phyloP scores from a whole-genome alignment of 23 red algal species.

The Gracilariopsis chorda region DNA sequence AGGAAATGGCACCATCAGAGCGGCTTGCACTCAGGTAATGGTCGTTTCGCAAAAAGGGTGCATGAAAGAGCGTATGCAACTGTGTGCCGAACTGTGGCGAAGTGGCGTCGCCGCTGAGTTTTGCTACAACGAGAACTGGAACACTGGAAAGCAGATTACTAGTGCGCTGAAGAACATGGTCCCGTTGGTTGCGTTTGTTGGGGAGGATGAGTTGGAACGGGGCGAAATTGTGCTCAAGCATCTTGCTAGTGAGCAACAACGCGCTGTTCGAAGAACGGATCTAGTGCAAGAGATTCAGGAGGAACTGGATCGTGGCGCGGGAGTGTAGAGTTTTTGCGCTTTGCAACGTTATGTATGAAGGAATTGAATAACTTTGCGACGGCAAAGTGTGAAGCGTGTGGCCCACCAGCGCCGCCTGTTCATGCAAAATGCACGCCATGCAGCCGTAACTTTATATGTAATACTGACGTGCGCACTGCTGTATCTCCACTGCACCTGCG shows the following conservation, averaged over 20 bases:
- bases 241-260: slow-evolving; percentile 42
- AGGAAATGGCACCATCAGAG: slow-evolving; percentile 48
- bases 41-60: slow-evolving; percentile 83
- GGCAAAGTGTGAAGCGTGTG: too few relatives aligned
- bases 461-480: too few relatives aligned
- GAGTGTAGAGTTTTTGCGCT: too few relatives aligned
- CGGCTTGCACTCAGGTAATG: slow-evolving; percentile 77
- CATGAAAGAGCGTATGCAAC: slow-evolving; percentile 80
- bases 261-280: background rate
- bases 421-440: too few relatives aligned
- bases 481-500: too few relatives aligned
- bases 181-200: slow-evolving; percentile 84
- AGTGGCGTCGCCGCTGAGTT: slow-evolving; percentile 82
- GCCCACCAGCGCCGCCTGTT: too few relatives aligned
- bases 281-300: slow-evolving; percentile 18
- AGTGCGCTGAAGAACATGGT: slow-evolving; percentile 67
- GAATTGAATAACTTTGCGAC: too few relatives aligned
- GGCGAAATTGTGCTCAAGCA: slow-evolving; percentile 78
- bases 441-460: too few relatives aligned
- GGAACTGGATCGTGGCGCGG: slow-evolving; percentile 3
- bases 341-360: too few relatives aligned
- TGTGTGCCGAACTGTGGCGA: slow-evolving; percentile 86
- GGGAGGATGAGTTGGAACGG: slow-evolving; percentile 83
- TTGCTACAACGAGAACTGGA: slow-evolving; percentile 79
- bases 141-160: slow-evolving; percentile 78